Percentiles rank a stretch among this genome's conserved stretches.
Conservation (phyloP, 805 yeast species). For the Candida coleopterorum region DNA sequence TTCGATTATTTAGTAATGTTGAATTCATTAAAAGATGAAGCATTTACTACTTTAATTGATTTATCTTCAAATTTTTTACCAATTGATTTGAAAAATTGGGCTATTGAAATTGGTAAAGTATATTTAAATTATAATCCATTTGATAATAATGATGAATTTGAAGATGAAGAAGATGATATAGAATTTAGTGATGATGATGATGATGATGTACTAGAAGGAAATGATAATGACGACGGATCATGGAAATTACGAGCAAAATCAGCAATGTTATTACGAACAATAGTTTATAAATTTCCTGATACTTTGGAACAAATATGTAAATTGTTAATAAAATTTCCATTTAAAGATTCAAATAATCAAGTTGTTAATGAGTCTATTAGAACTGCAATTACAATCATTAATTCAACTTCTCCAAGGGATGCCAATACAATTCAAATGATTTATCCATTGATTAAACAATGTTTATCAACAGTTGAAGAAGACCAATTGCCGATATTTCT, state of each 20-base stretch:
- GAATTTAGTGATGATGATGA: slow-evolving; percentile 45
- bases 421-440: slow-evolving; percentile 1
- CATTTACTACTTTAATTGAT: slow-evolving; percentile 39
- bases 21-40: slow-evolving; percentile 49
- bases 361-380: slow-evolving; percentile 49
- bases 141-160: slow-evolving; percentile 24
- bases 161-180: slow-evolving; percentile 33
- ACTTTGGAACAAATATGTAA: slow-evolving; percentile 9
- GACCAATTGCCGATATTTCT: slow-evolving; percentile 20
- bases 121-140: slow-evolving; percentile 32
- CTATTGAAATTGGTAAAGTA: slow-evolving; percentile 15
- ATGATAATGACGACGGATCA: slow-evolving; percentile 38
- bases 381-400: slow-evolving; percentile 17
- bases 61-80: slow-evolving; percentile 14
- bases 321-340: slow-evolving; percentile 12
- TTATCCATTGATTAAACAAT: slow-evolving; percentile 3
- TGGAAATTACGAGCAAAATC: slow-evolving; percentile 62
- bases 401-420: slow-evolving; percentile 6
- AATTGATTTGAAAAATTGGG: slow-evolving; percentile 8
- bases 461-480: slow-evolving; percentile 5
- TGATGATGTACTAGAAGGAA: slow-evolving; percentile 32
- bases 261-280: slow-evolving; percentile 32
- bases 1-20: slow-evolving; percentile 38
- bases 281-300: slow-evolving; percentile 32
- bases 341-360: slow-evolving; percentile 42